Conservation (phyloP, 805 yeast species). For the Osmozyma mogii region DNA sequence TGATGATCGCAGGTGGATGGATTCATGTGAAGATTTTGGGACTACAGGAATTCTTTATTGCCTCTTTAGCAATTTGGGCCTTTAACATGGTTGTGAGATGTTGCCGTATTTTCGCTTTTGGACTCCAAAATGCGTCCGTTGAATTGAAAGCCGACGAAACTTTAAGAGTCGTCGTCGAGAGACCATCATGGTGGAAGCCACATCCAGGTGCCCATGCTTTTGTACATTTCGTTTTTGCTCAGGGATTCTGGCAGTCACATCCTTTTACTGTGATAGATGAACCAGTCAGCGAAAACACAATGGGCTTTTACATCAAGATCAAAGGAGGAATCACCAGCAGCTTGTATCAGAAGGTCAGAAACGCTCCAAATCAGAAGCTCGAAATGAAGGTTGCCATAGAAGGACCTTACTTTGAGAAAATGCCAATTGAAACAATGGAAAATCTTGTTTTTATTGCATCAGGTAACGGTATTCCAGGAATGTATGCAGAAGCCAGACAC, state of each 20-base stretch:
- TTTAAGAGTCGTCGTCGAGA: conserved; percentile 38
- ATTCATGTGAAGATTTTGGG: no score
- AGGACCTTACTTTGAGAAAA: conserved; percentile 62
- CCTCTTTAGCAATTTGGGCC: conserved; percentile 60
- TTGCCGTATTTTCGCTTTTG: conserved; percentile 23
- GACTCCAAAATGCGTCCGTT: conserved; percentile 29
- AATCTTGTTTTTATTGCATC: conserved; percentile 59
- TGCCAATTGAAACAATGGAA: conserved; percentile 42
- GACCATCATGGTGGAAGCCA: conserved; percentile 42
- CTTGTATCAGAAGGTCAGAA: conserved; percentile 18
- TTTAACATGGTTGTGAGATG: conserved; percentile 40
- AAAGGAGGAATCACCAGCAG: conserved; percentile 31
- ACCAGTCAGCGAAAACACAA: conserved; percentile 8
- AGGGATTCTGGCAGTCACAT: conserved; percentile 61
- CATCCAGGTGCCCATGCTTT: conserved; percentile 52
- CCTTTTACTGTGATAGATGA: conserved; percentile 50
- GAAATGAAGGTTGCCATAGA: conserved; percentile 36
- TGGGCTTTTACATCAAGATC: conserved; percentile 27
- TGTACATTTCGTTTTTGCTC: conserved; percentile 46
- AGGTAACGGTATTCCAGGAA: conserved; percentile 68
- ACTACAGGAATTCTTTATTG: conserved; percentile 30
- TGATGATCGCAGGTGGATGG: conserved; percentile 18
- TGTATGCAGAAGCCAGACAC: conserved; percentile 31
- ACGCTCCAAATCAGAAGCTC: conserved; percentile 20
- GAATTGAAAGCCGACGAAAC: conserved; percentile 37